Percentiles rank a stretch among this genome's conserved stretches.
phyloP scores from a whole-genome alignment of 2,329 filamentous ascomycete genomes.

The Phaeosphaeria sp. region DNA sequence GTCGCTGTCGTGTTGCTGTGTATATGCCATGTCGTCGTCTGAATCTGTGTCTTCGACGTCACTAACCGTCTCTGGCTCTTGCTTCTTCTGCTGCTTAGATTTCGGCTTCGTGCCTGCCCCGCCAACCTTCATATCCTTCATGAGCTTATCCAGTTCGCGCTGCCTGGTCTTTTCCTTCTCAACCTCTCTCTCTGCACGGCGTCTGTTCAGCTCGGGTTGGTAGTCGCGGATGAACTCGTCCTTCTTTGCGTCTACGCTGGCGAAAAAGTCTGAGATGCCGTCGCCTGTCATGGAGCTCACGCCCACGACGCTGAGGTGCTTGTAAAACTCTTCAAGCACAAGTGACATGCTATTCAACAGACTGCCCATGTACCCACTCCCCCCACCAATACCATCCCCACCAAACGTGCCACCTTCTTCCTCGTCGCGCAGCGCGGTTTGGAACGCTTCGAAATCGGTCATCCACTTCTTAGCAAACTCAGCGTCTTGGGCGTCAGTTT shows the following conservation, averaged over 20 bases:
- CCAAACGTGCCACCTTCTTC: conserved; percentile 80
- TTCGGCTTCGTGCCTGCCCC: conserved; percentile 40
- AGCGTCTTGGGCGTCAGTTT: conserved; percentile 93
- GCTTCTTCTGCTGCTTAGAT: conserved; percentile 47
- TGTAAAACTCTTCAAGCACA: conserved; percentile 97
- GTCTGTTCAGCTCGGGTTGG: conserved; percentile 84
- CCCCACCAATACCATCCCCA: conserved; percentile 71
- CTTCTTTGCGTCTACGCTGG: conserved; percentile 83
- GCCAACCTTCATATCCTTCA: conserved; percentile 83
- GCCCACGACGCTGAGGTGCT: conserved; percentile 88
- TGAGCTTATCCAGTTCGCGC: conserved; percentile 86
- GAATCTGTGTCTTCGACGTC: conserved; percentile 60
- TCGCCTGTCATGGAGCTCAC: conserved; percentile 93
- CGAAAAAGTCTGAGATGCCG: conserved; percentile 92
- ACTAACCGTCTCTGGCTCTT: conserved; percentile 59
- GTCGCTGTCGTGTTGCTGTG: conserved; percentile 62
- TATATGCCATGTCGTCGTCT: conserved; percentile 59
- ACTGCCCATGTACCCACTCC: conserved; percentile 95
- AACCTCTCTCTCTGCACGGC: conserved; percentile 76
- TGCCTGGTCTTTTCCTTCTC: conserved; percentile 75
- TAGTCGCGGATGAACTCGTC: conserved; percentile 91
- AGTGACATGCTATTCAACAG: conserved; percentile 97
- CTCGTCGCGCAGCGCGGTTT: conserved; percentile 80
- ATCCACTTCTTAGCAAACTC: conserved; percentile 98
- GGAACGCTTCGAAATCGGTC: conserved; percentile 97